Percentiles rank a stretch among this genome's conserved stretches.
Conservation (phyloP, 345 rosid genomes). For the Eucalyptus caleyi region DNA sequence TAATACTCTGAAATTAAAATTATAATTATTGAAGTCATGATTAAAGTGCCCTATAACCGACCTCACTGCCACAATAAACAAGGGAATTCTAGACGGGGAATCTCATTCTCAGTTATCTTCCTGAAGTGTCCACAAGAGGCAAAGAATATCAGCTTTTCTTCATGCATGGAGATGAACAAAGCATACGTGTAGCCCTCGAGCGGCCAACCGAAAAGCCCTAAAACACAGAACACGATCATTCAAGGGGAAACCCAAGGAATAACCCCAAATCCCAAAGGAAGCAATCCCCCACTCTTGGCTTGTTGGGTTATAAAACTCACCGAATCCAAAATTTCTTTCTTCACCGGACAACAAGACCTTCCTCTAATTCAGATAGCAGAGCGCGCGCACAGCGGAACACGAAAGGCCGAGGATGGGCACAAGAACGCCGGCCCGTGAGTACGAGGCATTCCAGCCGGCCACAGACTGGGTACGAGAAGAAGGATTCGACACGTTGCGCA, state of each 20-base stretch:
- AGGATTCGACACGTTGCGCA: conserved; percentile 9
- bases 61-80: background rate
- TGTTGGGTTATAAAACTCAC: background rate
- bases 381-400: background rate
- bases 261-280: background rate
- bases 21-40: background rate
- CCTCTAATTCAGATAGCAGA: no score
- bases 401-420: background rate
- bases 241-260: background rate
- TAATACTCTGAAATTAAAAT: background rate
- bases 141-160: background rate
- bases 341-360: background rate
- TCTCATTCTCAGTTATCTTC: background rate
- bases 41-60: background rate
- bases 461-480: conserved; percentile 24
- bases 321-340: background rate
- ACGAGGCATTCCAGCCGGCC: conserved; percentile 13
- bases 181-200: background rate
- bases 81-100: background rate
- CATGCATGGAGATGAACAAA: background rate
- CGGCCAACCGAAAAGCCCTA: background rate
- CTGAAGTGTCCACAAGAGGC: background rate
- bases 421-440: background rate
- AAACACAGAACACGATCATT: background rate
- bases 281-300: background rate